Evolutionary conservation across 1,284 basidiomycete genomes (phyloP).

Genomic region (Sanghuangporus weigelae): DNA sequence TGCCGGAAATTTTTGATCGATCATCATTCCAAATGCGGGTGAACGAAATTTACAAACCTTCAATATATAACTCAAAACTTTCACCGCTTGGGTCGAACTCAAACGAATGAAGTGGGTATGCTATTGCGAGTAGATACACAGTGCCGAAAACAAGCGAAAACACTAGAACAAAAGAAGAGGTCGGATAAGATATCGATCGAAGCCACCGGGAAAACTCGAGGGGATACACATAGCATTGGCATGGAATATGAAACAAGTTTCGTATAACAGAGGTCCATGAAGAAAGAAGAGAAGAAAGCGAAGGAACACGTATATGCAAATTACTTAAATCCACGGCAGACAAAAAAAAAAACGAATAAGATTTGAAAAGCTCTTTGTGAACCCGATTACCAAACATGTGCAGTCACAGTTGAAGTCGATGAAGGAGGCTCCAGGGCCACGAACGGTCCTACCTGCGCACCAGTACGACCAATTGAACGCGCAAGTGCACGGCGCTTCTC

Average conservation of each 20-base stretch:
- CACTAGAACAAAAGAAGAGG: not conserved
- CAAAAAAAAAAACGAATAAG: not conserved
- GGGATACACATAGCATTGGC: not conserved
- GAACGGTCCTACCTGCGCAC: slow-evolving; percentile 13
- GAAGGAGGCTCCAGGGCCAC: slow-evolving; percentile 14
- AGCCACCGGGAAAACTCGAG: no score
- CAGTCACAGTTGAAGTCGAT: not conserved
- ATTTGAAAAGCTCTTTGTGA: not conserved
- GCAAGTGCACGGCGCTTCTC: slow-evolving; percentile 58
- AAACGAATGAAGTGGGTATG: not conserved
- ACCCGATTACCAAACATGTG: slow-evolving; percentile 3
- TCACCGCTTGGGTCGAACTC: not conserved
- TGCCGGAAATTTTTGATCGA: not conserved
- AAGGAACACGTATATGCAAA: not conserved
- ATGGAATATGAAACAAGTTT: not conserved
- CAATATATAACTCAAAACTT: not conserved
- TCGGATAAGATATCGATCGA: not conserved
- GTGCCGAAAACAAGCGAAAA: not conserved
- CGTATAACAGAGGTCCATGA: not conserved
- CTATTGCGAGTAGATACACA: not conserved
- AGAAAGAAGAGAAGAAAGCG: not conserved
- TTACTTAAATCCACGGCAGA: not conserved
- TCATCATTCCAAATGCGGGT: not conserved
- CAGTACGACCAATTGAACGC: slow-evolving; percentile 38
- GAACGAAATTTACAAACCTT: not conserved